Conservation (phyloP, 768 basidiomycete species). For the Asterophora lycoperdoides region DNA sequence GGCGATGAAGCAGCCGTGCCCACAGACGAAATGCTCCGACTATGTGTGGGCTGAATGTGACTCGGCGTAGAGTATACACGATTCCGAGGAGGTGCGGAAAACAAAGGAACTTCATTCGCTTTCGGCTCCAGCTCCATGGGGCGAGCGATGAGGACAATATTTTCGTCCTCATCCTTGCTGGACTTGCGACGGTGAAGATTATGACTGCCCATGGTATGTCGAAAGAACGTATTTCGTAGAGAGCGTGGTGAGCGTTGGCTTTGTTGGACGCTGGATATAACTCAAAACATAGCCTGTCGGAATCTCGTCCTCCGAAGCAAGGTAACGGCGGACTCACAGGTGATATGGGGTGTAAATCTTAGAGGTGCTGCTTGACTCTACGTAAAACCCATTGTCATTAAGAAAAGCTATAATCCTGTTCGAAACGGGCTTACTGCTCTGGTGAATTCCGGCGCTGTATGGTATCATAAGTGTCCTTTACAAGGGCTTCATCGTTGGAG, state of each 20-base stretch:
- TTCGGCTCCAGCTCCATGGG: constrained; percentile 14
- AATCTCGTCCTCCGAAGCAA: too few species aligned
- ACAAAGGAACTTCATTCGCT: constrained; percentile 8
- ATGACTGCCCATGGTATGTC: constrained; percentile 12
- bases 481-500: too few species aligned
- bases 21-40: constrained; percentile 25
- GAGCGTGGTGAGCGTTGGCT: background rate
- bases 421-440: too few species aligned
- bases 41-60: constrained; percentile 14
- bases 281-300: too few species aligned
- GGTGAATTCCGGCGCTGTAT: too few species aligned
- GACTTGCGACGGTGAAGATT: constrained; percentile 39
- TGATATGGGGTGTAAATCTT: too few species aligned
- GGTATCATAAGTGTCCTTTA: too few species aligned
- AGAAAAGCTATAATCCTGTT: too few species aligned
- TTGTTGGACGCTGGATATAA: too few species aligned
- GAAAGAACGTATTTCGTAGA: constrained; percentile 10
- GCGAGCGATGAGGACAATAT: constrained; percentile 21
- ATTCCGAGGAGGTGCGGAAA: constrained; percentile 19
- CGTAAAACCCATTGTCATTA: too few species aligned
- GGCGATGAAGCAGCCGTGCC: constrained; percentile 19
- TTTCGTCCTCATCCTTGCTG: constrained; percentile 39
- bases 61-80: constrained; percentile 26
- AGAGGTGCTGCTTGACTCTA: too few species aligned
- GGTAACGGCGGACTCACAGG: too few species aligned